These are phyloP conservation scores for Trichoderma koningiopsis DNA, from an alignment of 2,329 filamentous ascomycete genomes.

Conservation along the genomic window DNA sequence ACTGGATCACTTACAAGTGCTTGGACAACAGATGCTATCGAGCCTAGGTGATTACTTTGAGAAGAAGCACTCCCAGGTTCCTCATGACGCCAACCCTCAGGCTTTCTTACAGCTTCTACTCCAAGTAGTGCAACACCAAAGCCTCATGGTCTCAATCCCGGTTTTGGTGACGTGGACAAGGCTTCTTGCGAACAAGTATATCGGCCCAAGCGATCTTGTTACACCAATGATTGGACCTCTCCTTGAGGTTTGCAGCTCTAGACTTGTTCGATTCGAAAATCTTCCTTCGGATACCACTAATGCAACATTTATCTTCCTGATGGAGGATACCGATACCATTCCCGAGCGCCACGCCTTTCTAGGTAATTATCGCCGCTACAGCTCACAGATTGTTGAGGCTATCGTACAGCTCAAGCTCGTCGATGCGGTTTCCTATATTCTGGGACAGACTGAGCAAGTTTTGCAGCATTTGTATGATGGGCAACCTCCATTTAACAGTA, in stretches of 20 bases:
- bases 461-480: slow-evolving; percentile 76
- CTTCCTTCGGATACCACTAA: slow-evolving; percentile 81
- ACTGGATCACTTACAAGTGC: slow-evolving; percentile 1
- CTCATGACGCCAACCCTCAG: slow-evolving; percentile 64
- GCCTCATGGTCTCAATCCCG: slow-evolving; percentile 90
- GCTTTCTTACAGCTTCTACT: slow-evolving; percentile 80
- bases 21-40: slow-evolving; percentile 69
- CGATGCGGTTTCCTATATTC: slow-evolving; percentile 84
- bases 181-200: slow-evolving; percentile 70
- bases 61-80: slow-evolving; percentile 69
- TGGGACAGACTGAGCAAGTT: slow-evolving; percentile 74
- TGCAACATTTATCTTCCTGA: slow-evolving; percentile 76
- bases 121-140: slow-evolving; percentile 78
- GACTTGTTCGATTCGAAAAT: slow-evolving; percentile 84
- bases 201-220: slow-evolving; percentile 65
- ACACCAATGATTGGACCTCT: slow-evolving; percentile 70
- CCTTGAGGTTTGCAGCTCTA: slow-evolving; percentile 78
- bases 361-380: slow-evolving; percentile 92
- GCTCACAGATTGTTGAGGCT: slow-evolving; percentile 80
- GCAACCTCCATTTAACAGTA: slow-evolving; percentile 67
- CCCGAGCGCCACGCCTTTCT: slow-evolving; percentile 94
- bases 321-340: slow-evolving; percentile 92
- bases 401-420: slow-evolving; percentile 80
- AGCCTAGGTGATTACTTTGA: slow-evolving; percentile 83
- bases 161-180: slow-evolving; percentile 88